These are phyloP conservation scores for Phytophthora lateralis DNA, from an alignment of 352 stramenopile species.

Conservation along the genomic window DNA sequence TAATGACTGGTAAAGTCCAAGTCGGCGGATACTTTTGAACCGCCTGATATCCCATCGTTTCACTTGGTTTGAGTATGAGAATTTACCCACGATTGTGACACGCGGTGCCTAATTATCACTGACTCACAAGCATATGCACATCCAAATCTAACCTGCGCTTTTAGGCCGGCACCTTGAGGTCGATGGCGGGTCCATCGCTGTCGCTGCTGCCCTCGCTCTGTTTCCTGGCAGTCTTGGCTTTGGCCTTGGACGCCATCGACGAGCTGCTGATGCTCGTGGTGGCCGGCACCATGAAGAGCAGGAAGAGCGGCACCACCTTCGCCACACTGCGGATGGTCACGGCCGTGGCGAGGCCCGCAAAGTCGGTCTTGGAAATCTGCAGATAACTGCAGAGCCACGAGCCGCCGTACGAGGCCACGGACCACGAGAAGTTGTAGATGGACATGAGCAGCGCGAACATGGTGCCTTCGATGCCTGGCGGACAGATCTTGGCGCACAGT, in stretches of 20 bases:
- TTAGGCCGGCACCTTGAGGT: slow-evolving; percentile 39
- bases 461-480: slow-evolving; percentile 95
- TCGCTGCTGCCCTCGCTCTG: slow-evolving; percentile 36
- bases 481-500: slow-evolving; percentile 95
- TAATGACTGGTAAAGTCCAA: slow-evolving; percentile 5
- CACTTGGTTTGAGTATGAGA: background rate
- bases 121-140: too few relatives aligned
- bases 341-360: slow-evolving; percentile 56
- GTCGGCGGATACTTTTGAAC: slow-evolving; percentile 7
- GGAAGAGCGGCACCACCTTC: slow-evolving; percentile 72
- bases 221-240: slow-evolving; percentile 22
- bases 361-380: slow-evolving; percentile 78
- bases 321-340: slow-evolving; percentile 62
- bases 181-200: slow-evolving; percentile 29
- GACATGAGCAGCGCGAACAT: slow-evolving; percentile 94
- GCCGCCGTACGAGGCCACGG: slow-evolving; percentile 72
- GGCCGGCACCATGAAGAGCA: slow-evolving; percentile 78
- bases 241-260: slow-evolving; percentile 37
- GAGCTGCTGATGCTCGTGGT: slow-evolving; percentile 72
- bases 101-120: slow-evolving; percentile 4
- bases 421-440: slow-evolving; percentile 89
- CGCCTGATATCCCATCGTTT: slow-evolving; percentile 8
- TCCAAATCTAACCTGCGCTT: too few relatives aligned
- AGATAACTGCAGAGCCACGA: slow-evolving; percentile 82
- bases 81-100: slow-evolving; percentile 1